Percentiles rank a stretch among this genome's conserved stretches.
phyloP scores from a whole-genome alignment of 2,329 filamentous ascomycete genomes.

The Ophioceras dolichostomum region DNA sequence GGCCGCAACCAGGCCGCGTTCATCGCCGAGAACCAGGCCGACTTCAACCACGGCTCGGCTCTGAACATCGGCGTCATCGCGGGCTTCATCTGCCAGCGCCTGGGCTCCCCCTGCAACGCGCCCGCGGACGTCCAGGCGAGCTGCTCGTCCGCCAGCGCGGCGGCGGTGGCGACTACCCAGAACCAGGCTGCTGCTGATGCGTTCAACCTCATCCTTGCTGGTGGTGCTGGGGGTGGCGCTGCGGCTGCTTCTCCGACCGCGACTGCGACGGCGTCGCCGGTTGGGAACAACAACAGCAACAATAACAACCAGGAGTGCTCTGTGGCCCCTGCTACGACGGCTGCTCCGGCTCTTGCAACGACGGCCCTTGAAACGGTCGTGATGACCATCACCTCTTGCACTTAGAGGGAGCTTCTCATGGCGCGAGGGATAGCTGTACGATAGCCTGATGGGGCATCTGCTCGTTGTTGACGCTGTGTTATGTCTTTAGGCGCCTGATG shows the following conservation, averaged over 20 bases:
- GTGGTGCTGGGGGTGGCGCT: conserved; percentile 7
- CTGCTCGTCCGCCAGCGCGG: conserved; percentile 13
- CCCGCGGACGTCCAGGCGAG: conserved; percentile 12
- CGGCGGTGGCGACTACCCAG: conserved; percentile 14
- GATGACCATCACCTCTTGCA: conserved; percentile 11
- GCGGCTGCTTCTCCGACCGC: conserved; percentile 6
- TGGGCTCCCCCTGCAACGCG: conserved; percentile 20
- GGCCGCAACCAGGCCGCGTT: conserved; percentile 29
- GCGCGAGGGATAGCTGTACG: too few relatives aligned
- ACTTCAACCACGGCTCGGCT: conserved; percentile 33
- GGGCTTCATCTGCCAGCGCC: conserved; percentile 32
- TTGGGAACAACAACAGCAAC: background rate
- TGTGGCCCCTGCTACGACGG: conserved; percentile 2
- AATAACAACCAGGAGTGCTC: background rate
- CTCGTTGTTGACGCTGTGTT: too few relatives aligned
- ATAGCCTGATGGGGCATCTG: too few relatives aligned
- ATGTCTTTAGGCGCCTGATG: too few relatives aligned
- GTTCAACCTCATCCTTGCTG: conserved; percentile 17
- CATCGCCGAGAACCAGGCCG: conserved; percentile 23
- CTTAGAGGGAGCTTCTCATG: too few relatives aligned
- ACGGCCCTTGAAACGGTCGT: conserved; percentile 7
- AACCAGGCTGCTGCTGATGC: conserved; percentile 19
- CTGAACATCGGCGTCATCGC: conserved; percentile 32
- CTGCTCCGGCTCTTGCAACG: conserved; percentile 1
- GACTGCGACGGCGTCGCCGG: conserved; percentile 2